phyloP scores from a whole-genome alignment of 1,284 basidiomycete genomes.

The Cutaneotrichosporon dermatis region DNA sequence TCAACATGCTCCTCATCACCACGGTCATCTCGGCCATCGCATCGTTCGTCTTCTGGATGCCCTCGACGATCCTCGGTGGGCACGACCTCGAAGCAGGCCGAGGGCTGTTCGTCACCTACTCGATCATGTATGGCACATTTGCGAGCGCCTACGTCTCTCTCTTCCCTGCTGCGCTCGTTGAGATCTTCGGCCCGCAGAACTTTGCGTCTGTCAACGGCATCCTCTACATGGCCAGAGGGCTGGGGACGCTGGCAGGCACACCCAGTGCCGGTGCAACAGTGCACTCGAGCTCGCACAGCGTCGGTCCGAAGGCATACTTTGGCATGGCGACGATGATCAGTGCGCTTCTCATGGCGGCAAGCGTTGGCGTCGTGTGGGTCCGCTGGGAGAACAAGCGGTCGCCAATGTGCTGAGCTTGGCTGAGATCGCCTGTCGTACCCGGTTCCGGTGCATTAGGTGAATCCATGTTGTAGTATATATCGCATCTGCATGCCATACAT shows the following conservation, averaged over 20 bases:
- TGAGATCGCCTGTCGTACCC: too few relatives aligned
- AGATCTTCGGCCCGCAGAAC: constrained; percentile 34
- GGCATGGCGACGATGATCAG: constrained; percentile 18
- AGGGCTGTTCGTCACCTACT: constrained; percentile 30
- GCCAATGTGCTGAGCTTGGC: neutral
- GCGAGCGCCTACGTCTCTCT: constrained; percentile 32
- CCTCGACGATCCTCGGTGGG: constrained; percentile 17
- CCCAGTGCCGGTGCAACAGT: constrained; percentile 22
- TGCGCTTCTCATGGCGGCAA: constrained; percentile 12
- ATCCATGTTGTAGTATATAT: too few relatives aligned
- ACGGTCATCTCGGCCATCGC: constrained; percentile 31
- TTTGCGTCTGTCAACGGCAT: constrained; percentile 35
- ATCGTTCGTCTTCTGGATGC: constrained; percentile 33
- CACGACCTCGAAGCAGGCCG: constrained; percentile 10
- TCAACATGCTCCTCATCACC: constrained; percentile 42
- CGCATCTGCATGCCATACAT: too few relatives aligned
- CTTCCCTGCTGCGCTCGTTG: constrained; percentile 32
- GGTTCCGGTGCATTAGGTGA: too few relatives aligned
- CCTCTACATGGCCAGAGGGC: constrained; percentile 29
- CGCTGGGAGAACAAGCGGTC: constrained; percentile 2
- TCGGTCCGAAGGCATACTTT: constrained; percentile 7
- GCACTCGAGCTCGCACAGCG: neutral
- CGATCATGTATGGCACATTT: constrained; percentile 28
- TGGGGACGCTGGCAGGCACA: constrained; percentile 32
- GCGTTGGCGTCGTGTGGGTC: constrained; percentile 16